Base-by-base conservation (phyloP, 1,284 basidiomycete genomes). In the Marasmius tenuissimus region DNA sequence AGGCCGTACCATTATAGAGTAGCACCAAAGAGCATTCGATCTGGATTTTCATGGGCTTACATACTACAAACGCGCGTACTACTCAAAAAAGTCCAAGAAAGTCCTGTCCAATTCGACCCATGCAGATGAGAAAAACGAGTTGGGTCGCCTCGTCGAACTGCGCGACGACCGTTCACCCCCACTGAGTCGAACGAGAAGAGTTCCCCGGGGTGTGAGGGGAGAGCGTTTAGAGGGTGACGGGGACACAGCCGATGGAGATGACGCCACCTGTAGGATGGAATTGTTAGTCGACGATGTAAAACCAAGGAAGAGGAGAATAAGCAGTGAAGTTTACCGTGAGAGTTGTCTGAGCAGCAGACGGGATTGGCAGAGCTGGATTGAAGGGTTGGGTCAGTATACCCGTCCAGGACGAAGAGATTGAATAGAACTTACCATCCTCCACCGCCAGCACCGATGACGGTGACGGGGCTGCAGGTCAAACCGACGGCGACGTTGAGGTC, bases 311-410 rank as follows among this genome's bases (percentile, higher is more conserved):
- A 12, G 11, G 49, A 20, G 27, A 40, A 2, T 27, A 27, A 27
- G 27, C 2, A 27, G 27, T 27, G 27, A 27, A 27, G 27, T 27
- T 58, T 52, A 62, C 61, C 34, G 40, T 47, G 27, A 34, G 38
- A 52, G 57, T 58, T 62, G 14, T 62, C 51, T 27, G 35, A 4
- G 27, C 61, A 62, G 51, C 50, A 58, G 42, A 58, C 61, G 9
- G 57, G n/a, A 20, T 47, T 35, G 5, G 56, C 51, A 39, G 22
- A 27, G 57, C 57, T 61, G 37, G 40, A 42, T 12, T n/a, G 4
- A 52, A 51, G 22, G 33, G 6, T 18, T 3, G 37, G 51, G 51
- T 53, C 18, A 53, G 51, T 34, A 54, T 33, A 12, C 12, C n/a
- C 16, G 0, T 38, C 14, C 10, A 49, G 47, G 35, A 39, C n/a